Percentiles rank a stretch among this genome's conserved stretches.
These are phyloP conservation scores for Phytophthora macrochlamydospora DNA, from an alignment of 352 stramenopile genomes.

Conservation along the genomic window DNA sequence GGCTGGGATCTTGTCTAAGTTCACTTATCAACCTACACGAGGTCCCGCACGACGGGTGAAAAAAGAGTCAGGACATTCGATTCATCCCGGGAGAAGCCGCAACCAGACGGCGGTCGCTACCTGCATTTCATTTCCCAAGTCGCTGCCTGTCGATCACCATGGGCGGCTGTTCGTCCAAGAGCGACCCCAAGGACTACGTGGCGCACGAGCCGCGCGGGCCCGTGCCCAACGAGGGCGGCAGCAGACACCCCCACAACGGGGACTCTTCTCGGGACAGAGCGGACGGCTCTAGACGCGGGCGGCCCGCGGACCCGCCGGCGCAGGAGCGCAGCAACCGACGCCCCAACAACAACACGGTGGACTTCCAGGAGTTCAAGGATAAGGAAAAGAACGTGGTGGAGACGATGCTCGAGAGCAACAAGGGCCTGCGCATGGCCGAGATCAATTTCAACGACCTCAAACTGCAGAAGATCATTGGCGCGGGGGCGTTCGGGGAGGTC, in stretches of 20 bases:
- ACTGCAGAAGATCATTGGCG: conserved; percentile 88
- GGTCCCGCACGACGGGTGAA: neutral
- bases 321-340: conserved; percentile 16
- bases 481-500: conserved; percentile 85
- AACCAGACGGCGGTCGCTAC: neutral
- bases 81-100: neutral
- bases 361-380: conserved; percentile 88
- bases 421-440: conserved; percentile 84
- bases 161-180: conserved; percentile 57
- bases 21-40: neutral
- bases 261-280: conserved; percentile 5
- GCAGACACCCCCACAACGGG: conserved; percentile 1
- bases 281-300: conserved; percentile 9
- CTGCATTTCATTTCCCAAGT: conserved; percentile 24
- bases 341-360: conserved; percentile 56
- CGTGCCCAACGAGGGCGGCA: conserved; percentile 1
- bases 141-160: conserved; percentile 26
- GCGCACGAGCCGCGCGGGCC: conserved; percentile 6
- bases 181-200: conserved; percentile 32
- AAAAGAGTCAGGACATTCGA: conserved; percentile 1
- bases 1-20: too few species aligned
- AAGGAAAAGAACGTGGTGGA: conserved; percentile 89
- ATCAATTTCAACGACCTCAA: conserved; percentile 92
- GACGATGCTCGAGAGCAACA: conserved; percentile 90
- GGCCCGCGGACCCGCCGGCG: neutral